Base-by-base conservation (phyloP, 805 yeast species). In the Komagataella ulmi region DNA sequence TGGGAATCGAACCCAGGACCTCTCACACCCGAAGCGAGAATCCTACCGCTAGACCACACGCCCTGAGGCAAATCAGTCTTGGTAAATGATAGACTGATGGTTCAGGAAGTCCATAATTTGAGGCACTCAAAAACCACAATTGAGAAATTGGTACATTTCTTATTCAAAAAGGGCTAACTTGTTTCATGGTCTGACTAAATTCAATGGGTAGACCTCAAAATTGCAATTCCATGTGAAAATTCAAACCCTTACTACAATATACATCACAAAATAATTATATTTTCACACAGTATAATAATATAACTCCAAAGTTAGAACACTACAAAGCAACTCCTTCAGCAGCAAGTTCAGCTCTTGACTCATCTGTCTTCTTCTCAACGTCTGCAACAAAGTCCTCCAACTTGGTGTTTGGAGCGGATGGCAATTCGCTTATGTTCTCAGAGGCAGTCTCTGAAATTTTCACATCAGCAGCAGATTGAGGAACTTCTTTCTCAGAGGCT, bases 1-100 rank as follows among this genome's bases (percentile, higher is more conserved):
- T 68, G 76, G 76, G 75, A 72, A 71, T 71, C 70, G 75, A 72
- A 72, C 76, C 76, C 76, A 68, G 76, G 75, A 70, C 76, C 75
- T 71, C 75, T 70, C 73, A 71, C 75, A 62, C 77, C 77, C 77
- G 70, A 72, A 72, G 76, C 77, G 73, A 72, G 76, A 72, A 72
- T 73, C 76, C 72, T 73, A 72, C 77, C 76, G 71, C 76, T 73
- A 73, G 77, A 73, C 77, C 75, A 73, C 44, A 48, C 53, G 50
- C 53, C 53, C 53, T 17, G 46, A 44, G 51, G 21, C n/a, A 44
- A 44, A 30, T 30, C 40, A 30, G 40, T 8, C 14, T 10, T 30
- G 40, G 14, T 30, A 30, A 30, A 30, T 30, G 40, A 30, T 30
- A 10, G 40, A 10, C 6, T 30, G 40, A 12, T 30, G 40, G 40